Evolutionary conservation across 2,329 filamentous ascomycete species (phyloP), one percentile per base, ranked within the genome.

Genomic region (Exophiala calicioides): DNA sequence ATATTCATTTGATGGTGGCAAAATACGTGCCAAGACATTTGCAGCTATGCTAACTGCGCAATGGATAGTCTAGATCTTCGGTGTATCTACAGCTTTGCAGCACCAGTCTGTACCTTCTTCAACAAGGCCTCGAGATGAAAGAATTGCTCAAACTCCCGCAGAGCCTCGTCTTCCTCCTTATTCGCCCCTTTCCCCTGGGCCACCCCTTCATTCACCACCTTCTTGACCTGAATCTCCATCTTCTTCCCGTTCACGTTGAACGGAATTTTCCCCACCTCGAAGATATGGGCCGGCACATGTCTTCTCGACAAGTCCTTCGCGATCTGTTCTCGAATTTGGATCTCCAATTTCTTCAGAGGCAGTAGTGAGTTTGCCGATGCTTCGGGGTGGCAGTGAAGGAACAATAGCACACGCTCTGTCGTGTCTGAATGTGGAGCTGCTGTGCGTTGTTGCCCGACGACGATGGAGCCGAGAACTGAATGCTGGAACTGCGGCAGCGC

Each of bases 261-360:
- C 7, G 51, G 51, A 3, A 54, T 31, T 16, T 42, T 24, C 2
- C 23, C 16, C 2, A 15, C 23, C 34, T 33, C 31, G 35, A 54
- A 51, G 29, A 54, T 33, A 27, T 41, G 44, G n/a, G 44, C n/a
- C 1, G 51, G 51, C 1, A 54, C 51, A 44, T 54, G 51, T 27
- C 51, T 38, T n/a, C 32, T 81, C 26, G 82, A 87, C 60, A 85
- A 67, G 55, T 85, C 83, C 53, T 69, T 74, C 3, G 73, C 74
- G 60, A 94, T 88, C 12, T 78, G 79, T 10, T 72, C 70, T 63
- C 82, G 85, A 0, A 93, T 70, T 5, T 74, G 72, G 1, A 63
- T 62, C 0, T 83, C 80, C 37, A 90, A 61, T n/a, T 65, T 43
- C 44, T 26, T 26, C 13, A 16, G 13, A 21, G 38, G 33, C 38